Conservation (phyloP, 176 grass and related monocot species). For the Oryza meyeriana region DNA sequence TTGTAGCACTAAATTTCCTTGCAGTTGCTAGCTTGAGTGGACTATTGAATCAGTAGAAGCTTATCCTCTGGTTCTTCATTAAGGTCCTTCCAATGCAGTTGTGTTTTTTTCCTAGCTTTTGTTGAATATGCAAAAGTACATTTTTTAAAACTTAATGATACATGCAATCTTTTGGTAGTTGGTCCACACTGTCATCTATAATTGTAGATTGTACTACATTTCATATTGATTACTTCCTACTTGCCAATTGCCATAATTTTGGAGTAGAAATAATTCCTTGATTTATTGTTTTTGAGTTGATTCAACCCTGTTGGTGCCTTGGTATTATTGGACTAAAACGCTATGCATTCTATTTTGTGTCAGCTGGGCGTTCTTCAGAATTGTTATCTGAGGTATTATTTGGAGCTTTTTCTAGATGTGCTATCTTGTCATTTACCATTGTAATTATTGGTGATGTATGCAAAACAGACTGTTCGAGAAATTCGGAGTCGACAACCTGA, state of each 20-base stretch:
- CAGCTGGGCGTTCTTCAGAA: constrained; percentile 57
- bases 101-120: background rate
- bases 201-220: background rate
- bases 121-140: background rate
- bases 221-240: background rate
- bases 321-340: constrained; percentile 1
- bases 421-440: background rate
- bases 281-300: background rate
- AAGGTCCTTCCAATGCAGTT: background rate
- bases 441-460: constrained; percentile 7
- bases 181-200: background rate
- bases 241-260: background rate
- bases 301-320: background rate
- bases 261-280: background rate
- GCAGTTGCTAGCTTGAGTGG: background rate
- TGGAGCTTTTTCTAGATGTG: constrained; percentile 14
- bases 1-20: background rate
- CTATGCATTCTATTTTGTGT: constrained; percentile 1
- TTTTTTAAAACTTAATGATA: no score
- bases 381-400: constrained; percentile 62
- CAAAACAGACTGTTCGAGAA: constrained; percentile 53
- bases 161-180: background rate
- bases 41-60: background rate
- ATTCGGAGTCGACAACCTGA: constrained; percentile 51
- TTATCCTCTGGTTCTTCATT: background rate